Base-by-base conservation (phyloP, 805 yeast genomes). In the Tetrapisispora taiwanensis region DNA sequence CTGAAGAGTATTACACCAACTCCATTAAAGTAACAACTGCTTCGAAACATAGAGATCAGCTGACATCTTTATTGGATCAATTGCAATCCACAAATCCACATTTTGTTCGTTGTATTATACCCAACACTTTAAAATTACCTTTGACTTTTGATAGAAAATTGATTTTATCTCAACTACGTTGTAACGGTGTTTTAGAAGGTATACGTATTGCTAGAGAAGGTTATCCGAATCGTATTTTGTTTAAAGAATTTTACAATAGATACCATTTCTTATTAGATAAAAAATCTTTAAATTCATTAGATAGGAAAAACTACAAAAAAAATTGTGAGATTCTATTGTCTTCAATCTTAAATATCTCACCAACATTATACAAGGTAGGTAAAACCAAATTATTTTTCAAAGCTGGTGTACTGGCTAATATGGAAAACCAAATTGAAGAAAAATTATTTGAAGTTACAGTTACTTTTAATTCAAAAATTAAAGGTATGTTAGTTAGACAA, bases 161-260 rank as follows among this genome's bases (percentile, higher is more conserved):
- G 20, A 95, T 92, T 7, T 68, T 92, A 37, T 90, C 84, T 42
- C 99, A 92, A 65, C 70, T 92, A 49, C 73, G 96, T 50, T 92
- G 97, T 58, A 92, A 92, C 58, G 99, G 99, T 74, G 99, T 92
- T 14, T 67, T 92, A 42, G 99, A 92, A 70, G 99, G 99, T 48
- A 92, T 92, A 27, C 75, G 98, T 63, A 92, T 92, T 47, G 95
- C 97, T 0, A 75, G 99, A 51, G 87, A 95, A 8, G 99, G 99
- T 2, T 92, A 83, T 62, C 99, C 99, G 5, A 92, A 92, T 63
- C 76, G 96, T 51, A 78, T 90, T 58, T 76, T 80, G 26, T 90
- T 89, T 62, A 76, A 79, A 37, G 90, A 86, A 39, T 92, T 92
- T 65, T 76, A 74, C 42, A 72, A 69, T 32, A 73, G 95, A 43